Evolutionary conservation across 208 protist genomes (phyloP).

Genomic region (Kentomonas sorsogonicus): DNA sequence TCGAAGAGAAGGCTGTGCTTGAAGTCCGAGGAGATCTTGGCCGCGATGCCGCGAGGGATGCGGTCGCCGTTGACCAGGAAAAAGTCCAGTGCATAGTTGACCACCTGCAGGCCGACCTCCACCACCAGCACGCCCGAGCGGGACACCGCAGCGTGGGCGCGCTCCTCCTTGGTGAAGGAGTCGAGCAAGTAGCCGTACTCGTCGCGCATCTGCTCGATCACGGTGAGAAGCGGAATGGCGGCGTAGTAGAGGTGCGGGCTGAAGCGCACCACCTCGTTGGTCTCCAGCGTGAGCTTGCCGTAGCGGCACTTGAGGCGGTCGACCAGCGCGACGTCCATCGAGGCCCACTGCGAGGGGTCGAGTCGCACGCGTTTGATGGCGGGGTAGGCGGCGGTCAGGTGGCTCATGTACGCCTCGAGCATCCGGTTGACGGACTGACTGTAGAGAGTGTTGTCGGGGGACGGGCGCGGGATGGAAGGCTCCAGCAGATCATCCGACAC

Average conservation of each 20-base stretch:
- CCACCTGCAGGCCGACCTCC: conserved; percentile 84
- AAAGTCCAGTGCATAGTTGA: conserved; percentile 83
- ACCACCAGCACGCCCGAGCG: conserved; percentile 67
- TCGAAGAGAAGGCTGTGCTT: conserved; percentile 70
- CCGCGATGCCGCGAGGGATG: conserved; percentile 40
- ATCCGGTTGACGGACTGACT: conserved; percentile 37
- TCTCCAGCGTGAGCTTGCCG: conserved; percentile 61
- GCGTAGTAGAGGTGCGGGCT: conserved; percentile 64
- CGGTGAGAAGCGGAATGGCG: conserved; percentile 48
- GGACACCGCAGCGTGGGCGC: conserved; percentile 25
- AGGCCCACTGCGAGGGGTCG: conserved; percentile 44
- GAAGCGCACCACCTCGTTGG: conserved; percentile 37
- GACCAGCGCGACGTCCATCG: conserved; percentile 61
- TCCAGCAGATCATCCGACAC: conserved; percentile 74
- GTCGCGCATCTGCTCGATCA: conserved; percentile 24
- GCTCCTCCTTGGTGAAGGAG: conserved; percentile 14
- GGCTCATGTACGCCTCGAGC: conserved; percentile 58
- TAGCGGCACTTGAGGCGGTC: conserved; percentile 77
- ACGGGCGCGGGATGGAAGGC: conserved; percentile 33
- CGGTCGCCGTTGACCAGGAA: conserved; percentile 67
- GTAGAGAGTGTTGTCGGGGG: conserved; percentile 24
- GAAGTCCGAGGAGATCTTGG: conserved; percentile 60
- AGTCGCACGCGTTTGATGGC: conserved; percentile 66
- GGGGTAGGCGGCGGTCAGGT: conserved; percentile 55
- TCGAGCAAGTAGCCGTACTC: conserved; percentile 7